Conservation (phyloP, 106 monocot species). For the Ottelia alismoides region DNA sequence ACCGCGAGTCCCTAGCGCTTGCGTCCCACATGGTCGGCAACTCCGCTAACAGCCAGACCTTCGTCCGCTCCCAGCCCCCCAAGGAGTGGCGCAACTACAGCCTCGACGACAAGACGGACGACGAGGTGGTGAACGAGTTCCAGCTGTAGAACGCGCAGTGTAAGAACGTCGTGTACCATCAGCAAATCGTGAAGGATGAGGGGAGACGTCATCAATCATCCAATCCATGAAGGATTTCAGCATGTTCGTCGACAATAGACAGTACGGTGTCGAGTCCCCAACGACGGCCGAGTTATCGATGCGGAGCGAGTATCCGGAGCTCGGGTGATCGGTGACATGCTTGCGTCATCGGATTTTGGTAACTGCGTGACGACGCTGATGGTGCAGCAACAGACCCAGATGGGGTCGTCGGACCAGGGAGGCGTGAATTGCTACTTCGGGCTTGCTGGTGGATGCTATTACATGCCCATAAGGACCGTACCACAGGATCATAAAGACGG, state of each 20-base stretch:
- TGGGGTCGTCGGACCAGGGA: not conserved
- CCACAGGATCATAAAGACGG: too few species aligned
- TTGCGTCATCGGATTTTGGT: conserved; percentile 16
- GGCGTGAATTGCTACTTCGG: too few species aligned
- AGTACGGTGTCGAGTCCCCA: conserved; percentile 3
- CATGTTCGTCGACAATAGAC: conserved; percentile 21
- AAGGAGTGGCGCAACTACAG: not conserved
- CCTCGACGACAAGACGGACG: not conserved
- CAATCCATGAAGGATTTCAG: conserved; percentile 12
- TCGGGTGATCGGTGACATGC: conserved; percentile 38
- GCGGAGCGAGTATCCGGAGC: conserved; percentile 42
- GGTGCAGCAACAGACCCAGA: conserved; percentile 34
- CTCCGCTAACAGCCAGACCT: not conserved
- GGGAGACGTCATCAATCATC: conserved; percentile 11
- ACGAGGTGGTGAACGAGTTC: conserved; percentile 4
- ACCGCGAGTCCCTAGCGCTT: not conserved
- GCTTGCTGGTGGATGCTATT: too few species aligned
- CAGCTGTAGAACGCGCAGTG: not conserved
- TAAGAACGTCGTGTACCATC: conserved; percentile 7
- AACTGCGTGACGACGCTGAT: conserved; percentile 28
- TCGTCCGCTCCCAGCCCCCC: not conserved
- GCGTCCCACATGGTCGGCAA: not conserved
- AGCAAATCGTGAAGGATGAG: conserved; percentile 15
- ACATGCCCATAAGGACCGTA: too few species aligned
- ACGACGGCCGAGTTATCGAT: conserved; percentile 21